Base-by-base conservation (phyloP, 176 grass and related monocot species). In the Musa troglodytarum region DNA sequence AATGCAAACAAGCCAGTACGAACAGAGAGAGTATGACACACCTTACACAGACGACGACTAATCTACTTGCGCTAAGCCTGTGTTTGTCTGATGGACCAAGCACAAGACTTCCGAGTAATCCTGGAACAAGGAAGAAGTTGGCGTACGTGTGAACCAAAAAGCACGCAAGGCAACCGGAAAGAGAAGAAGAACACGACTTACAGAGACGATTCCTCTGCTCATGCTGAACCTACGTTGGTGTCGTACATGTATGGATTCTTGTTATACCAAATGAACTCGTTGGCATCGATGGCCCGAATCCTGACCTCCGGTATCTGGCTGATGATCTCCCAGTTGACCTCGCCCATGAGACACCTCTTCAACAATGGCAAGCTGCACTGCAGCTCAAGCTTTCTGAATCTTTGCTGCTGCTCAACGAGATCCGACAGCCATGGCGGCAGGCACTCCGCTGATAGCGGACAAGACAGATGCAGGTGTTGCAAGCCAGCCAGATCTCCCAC, bases 401-500 rank as follows among this genome's bases (percentile, higher is more conserved):
- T 62, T 8, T 8, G 57, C 4, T 62, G 57, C 13, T 6, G 6
- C 15, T 6, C 57, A 0, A 7, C n/a, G n/a, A n/a, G n/a, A 62
- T 5, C 2, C n/a, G 7, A 3, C 57, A 62, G 13, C 57, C 57
- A 62, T 62, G n/a, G 13, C n/a, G 57, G 57, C 15, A 62, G 17
- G 15, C n/a, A 9, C n/a, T 15, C 15, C n/a, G 2, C 71, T 92
- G 86, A 0, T 84, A 89, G 49, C 82, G 92, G 21, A 86, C 84
- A 17, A 84, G 86, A 51, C 52, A 96, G 71, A 25, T 56, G 71
- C 28, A 96, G 86, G 62, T 68, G 75, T 75, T 87, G 82, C 82
- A 96, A 53, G 4, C 55, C 14, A n/a, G 84, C 71, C 11, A 96
- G 84, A 49, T 81, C 81, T 6, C 76, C 77, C 49, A 96, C 92